Percentiles rank a stretch among this genome's conserved stretches.
These are phyloP conservation scores for Phytophthora brassicae DNA, from an alignment of 352 stramenopile genomes.

Conservation along the genomic window DNA sequence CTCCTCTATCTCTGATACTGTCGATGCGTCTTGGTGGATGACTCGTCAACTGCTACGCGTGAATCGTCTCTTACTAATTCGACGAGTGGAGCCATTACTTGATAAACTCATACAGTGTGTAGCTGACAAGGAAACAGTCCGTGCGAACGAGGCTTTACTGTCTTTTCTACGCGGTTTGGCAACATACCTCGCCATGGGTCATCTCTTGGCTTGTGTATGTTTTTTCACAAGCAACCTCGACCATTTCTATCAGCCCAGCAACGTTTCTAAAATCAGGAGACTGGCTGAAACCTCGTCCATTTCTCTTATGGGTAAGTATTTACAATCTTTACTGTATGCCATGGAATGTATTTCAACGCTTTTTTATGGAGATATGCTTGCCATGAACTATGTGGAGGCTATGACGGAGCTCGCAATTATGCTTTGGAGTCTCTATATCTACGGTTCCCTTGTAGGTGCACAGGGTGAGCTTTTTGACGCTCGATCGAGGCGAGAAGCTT, in stretches of 20 bases:
- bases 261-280: neutral
- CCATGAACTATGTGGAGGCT: conserved; percentile 64
- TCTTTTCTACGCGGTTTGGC: conserved; percentile 48
- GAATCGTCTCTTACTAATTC: conserved; percentile 50
- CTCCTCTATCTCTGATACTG: neutral
- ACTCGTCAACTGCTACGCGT: conserved; percentile 48
- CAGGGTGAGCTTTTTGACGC: conserved; percentile 57
- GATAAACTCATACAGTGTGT: conserved; percentile 66
- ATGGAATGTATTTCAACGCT: conserved; percentile 70
- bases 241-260: conserved; percentile 27
- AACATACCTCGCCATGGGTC: conserved; percentile 61
- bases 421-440: conserved; percentile 71
- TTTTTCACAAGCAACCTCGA: conserved; percentile 45
- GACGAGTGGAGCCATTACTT: conserved; percentile 40
- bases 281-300: conserved; percentile 21
- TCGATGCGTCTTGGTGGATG: conserved; percentile 33
- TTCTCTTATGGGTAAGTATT: conserved; percentile 56
- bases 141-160: conserved; percentile 39
- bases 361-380: conserved; percentile 71
- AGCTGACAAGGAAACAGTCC: conserved; percentile 58
- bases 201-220: conserved; percentile 67
- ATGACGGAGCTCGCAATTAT: conserved; percentile 57
- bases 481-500: conserved; percentile 45
- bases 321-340: conserved; percentile 61
- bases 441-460: conserved; percentile 59